These are phyloP conservation scores for Pseudozyma pruni DNA, from an alignment of 1,284 basidiomycete genomes.

Conservation along the genomic window DNA sequence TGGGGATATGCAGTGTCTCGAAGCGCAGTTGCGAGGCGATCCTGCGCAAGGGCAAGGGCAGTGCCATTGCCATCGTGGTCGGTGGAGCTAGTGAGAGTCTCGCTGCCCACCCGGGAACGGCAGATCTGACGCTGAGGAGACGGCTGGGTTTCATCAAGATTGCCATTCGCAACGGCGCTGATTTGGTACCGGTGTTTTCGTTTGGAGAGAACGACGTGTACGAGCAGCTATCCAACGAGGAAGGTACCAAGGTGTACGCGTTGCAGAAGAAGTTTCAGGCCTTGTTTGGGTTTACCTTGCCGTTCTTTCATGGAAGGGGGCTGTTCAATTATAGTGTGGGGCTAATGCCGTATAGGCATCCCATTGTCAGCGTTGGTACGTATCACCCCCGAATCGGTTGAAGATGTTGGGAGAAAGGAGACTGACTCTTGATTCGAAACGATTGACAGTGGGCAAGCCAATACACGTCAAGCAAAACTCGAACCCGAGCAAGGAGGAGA, in stretches of 20 bases:
- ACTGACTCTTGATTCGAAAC: neutral
- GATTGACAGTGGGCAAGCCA: slow-evolving; percentile 76
- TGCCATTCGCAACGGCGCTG: slow-evolving; percentile 84
- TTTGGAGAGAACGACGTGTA: slow-evolving; percentile 99
- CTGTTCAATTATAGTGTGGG: slow-evolving; percentile 79
- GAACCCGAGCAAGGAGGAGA: slow-evolving; percentile 82
- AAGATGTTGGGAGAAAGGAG: neutral
- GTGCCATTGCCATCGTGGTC: slow-evolving; percentile 90
- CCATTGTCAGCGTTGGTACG: slow-evolving; percentile 85
- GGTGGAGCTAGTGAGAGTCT: slow-evolving; percentile 95
- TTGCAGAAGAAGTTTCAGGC: slow-evolving; percentile 61
- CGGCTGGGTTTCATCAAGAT: slow-evolving; percentile 91
- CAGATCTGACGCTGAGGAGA: slow-evolving; percentile 84
- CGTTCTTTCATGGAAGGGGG: slow-evolving; percentile 82
- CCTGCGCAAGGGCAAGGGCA: slow-evolving; percentile 72
- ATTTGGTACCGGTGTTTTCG: slow-evolving; percentile 69
- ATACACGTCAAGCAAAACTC: slow-evolving; percentile 81
- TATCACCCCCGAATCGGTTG: slow-evolving; percentile 2
- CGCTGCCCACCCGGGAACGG: slow-evolving; percentile 91
- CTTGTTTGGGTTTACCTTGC: slow-evolving; percentile 94
- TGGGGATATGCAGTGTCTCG: slow-evolving; percentile 92
- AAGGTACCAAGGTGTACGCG: slow-evolving; percentile 84
- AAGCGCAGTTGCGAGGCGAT: slow-evolving; percentile 90
- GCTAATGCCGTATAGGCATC: slow-evolving; percentile 89
- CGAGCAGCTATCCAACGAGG: slow-evolving; percentile 92